Evolutionary conservation across 2,329 filamentous ascomycete genomes (phyloP).

Genomic region (Emmonsiellopsis sp.): DNA sequence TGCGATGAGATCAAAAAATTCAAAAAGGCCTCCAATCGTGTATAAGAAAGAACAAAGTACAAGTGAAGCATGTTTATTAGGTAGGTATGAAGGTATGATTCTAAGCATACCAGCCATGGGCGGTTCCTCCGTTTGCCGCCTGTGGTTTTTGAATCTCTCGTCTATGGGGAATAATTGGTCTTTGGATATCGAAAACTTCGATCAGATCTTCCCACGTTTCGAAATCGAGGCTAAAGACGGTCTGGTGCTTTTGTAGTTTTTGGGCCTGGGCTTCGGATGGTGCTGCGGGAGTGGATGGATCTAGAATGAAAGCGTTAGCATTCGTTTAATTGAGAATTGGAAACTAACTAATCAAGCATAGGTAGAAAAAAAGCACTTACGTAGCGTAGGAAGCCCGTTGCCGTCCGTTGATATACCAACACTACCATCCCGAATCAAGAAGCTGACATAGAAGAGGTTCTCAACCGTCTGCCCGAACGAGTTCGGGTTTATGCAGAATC

Average conservation of each 20-base stretch:
- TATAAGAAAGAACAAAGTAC: neutral
- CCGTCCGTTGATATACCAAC: slow-evolving; percentile 66
- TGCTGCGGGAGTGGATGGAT: slow-evolving; percentile 35
- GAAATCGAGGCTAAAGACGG: slow-evolving; percentile 82
- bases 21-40: neutral
- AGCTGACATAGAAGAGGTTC: slow-evolving; percentile 94
- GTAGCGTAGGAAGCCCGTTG: slow-evolving; percentile 64
- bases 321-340: neutral
- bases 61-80: neutral
- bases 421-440: slow-evolving; percentile 79
- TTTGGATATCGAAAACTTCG: slow-evolving; percentile 63
- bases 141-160: slow-evolving; percentile 51
- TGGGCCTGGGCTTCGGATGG: slow-evolving; percentile 40
- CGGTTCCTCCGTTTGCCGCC: slow-evolving; percentile 42
- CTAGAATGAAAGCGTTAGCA: slow-evolving; percentile 15
- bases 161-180: slow-evolving; percentile 78
- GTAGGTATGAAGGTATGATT: neutral
- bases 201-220: slow-evolving; percentile 72
- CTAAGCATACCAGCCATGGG: slow-evolving; percentile 58
- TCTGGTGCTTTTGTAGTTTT: slow-evolving; percentile 65
- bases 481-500: slow-evolving; percentile 79
- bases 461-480: slow-evolving; percentile 94
- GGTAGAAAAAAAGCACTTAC: slow-evolving; percentile 46
- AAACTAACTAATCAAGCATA: slow-evolving; percentile 7
- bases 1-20: neutral